phyloP scores from a whole-genome alignment of 2,329 filamentous ascomycete genomes.

The Acrocalymma vagum region DNA sequence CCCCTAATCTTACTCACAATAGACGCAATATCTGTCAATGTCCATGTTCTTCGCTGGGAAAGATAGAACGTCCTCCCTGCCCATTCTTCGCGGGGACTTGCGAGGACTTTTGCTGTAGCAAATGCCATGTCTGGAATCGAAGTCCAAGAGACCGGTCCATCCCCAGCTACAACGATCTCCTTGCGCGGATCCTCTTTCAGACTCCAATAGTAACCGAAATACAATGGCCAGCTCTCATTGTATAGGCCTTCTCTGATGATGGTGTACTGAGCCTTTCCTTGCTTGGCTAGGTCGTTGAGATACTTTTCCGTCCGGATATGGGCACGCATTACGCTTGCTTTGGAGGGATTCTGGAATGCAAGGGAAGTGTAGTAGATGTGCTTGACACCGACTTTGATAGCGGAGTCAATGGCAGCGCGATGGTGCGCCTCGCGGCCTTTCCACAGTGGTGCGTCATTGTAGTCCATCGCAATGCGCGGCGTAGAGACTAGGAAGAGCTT shows the following conservation, averaged over 20 bases:
- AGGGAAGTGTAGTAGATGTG: conserved; percentile 59
- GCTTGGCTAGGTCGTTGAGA: conserved; percentile 37
- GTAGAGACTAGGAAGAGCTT: conserved; percentile 57
- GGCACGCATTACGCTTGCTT: conserved; percentile 55
- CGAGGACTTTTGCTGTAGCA: conserved; percentile 51
- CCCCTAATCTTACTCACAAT: conserved; percentile 36
- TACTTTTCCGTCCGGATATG: conserved; percentile 56
- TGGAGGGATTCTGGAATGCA: conserved; percentile 51
- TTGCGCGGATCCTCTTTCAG: conserved; percentile 43
- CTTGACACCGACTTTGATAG: conserved; percentile 49
- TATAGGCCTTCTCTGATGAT: conserved; percentile 56
- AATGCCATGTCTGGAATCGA: conserved; percentile 53
- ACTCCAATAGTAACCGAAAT: conserved; percentile 54
- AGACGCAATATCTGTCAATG: conserved; percentile 37
- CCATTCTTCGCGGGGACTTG: conserved; percentile 39
- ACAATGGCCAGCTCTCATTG: conserved; percentile 58
- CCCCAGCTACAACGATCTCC: conserved; percentile 52
- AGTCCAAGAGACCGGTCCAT: conserved; percentile 55
- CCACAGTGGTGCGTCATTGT: conserved; percentile 50
- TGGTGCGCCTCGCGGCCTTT: conserved; percentile 55
- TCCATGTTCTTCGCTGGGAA: conserved; percentile 35
- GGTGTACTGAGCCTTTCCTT: conserved; percentile 36
- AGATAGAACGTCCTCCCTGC: conserved; percentile 51
- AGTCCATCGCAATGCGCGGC: conserved; percentile 54
- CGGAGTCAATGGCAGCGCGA: conserved; percentile 53